These are phyloP conservation scores for Trypanosoma boissoni DNA, from an alignment of 208 protist species.

Conservation along the genomic window DNA sequence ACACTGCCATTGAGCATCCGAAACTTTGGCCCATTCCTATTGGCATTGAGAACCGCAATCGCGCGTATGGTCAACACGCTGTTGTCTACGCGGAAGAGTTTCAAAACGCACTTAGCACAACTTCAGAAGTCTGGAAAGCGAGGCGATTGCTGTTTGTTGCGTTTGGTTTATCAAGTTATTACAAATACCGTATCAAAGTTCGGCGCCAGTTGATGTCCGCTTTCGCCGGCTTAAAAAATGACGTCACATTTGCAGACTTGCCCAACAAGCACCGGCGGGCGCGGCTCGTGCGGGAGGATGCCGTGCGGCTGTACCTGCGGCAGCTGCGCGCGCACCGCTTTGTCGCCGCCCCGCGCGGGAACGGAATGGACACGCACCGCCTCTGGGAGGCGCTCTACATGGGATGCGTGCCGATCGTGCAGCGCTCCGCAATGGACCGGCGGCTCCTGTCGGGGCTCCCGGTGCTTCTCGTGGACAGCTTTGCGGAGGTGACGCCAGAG, in stretches of 20 bases:
- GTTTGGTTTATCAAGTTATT: conserved; percentile 11
- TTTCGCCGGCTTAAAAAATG: not conserved
- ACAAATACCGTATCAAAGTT: conserved; percentile 6
- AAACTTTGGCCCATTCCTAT: conserved; percentile 28
- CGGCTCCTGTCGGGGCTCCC: conserved; percentile 14
- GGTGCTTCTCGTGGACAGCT: conserved; percentile 19
- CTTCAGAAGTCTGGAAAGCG: too few species aligned
- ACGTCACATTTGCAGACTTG: conserved; percentile 3
- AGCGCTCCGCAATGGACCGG: conserved; percentile 26
- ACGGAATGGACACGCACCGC: conserved; percentile 32
- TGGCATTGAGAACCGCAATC: conserved; percentile 29
- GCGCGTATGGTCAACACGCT: conserved; percentile 22
- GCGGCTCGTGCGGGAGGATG: not conserved
- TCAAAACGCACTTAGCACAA: not conserved
- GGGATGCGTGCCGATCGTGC: conserved; percentile 20
- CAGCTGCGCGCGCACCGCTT: not conserved
- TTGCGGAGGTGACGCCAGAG: conserved; percentile 4
- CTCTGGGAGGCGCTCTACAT: conserved; percentile 31
- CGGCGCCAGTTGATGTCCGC: not conserved
- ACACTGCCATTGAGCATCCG: conserved; percentile 21
- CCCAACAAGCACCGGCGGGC: too few species aligned
- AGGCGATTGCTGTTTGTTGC: conserved; percentile 4
- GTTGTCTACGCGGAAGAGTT: conserved; percentile 7
- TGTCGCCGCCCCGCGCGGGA: conserved; percentile 22
- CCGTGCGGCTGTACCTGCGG: not conserved